Conservation (phyloP, 1,284 basidiomycete species). For the Leccinum subspadiceum region DNA sequence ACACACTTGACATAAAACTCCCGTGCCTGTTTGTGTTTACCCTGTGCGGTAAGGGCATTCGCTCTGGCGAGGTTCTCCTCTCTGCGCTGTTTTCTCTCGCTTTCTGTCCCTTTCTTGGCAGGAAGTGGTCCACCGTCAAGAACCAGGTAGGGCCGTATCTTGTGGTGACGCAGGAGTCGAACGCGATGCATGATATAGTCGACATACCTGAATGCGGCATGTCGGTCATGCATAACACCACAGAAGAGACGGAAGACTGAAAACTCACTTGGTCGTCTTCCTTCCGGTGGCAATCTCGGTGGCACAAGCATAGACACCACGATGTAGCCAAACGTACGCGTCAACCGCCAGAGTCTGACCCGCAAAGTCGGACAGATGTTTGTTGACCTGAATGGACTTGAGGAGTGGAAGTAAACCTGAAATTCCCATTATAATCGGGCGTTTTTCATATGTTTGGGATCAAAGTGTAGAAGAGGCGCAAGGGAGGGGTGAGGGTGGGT, state of each 20-base stretch:
- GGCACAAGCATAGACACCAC: constrained; percentile 90
- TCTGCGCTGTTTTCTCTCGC: constrained; percentile 71
- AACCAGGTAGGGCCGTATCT: constrained; percentile 88
- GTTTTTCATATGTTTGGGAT: background rate
- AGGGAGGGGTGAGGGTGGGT: background rate
- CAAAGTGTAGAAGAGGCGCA: constrained; percentile 6
- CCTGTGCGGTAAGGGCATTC: constrained; percentile 72
- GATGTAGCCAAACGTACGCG: constrained; percentile 98
- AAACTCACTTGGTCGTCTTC: constrained; percentile 74
- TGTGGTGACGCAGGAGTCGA: constrained; percentile 80
- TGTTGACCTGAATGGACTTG: constrained; percentile 83
- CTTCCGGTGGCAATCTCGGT: constrained; percentile 86
- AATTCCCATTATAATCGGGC: constrained; percentile 72
- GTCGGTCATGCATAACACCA: constrained; percentile 3
- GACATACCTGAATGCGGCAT: constrained; percentile 68
- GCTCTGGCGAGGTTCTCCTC: constrained; percentile 71
- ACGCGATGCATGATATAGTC: constrained; percentile 95
- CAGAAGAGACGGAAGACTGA: background rate
- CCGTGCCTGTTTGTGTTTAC: constrained; percentile 76
- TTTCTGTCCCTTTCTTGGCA: constrained; percentile 90
- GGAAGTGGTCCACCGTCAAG: constrained; percentile 97
- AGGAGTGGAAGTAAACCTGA: constrained; percentile 90
- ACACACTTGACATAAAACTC: constrained; percentile 90
- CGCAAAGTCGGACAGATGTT: constrained; percentile 77
- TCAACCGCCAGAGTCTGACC: constrained; percentile 84